These are phyloP conservation scores for Pleurotus tuber-regium DNA, from an alignment of 768 basidiomycete species.

Conservation along the genomic window DNA sequence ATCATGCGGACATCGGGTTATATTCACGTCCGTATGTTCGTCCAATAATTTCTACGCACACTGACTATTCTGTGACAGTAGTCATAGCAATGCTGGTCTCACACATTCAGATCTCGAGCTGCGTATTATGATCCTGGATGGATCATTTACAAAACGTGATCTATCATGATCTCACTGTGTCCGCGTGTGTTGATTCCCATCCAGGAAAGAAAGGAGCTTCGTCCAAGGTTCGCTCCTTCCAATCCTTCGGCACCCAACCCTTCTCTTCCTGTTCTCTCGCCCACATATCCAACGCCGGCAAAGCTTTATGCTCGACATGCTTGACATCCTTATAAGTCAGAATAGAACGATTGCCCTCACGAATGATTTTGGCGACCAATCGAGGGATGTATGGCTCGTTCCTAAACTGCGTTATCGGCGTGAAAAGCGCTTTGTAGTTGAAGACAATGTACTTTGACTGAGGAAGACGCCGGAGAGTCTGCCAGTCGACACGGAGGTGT, in stretches of 20 bases:
- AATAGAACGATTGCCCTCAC: constrained; percentile 36
- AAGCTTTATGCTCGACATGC: constrained; percentile 39
- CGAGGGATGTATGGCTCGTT: constrained; percentile 47
- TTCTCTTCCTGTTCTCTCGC: constrained; percentile 45
- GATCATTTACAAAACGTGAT: no score
- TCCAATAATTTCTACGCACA: no score
- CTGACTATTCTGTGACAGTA: no score
- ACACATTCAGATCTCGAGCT: no score
- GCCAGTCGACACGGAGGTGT: constrained; percentile 52
- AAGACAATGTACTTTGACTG: constrained; percentile 46
- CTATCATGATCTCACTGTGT: no score
- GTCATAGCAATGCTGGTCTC: constrained; percentile 3
- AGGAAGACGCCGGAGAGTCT: constrained; percentile 49
- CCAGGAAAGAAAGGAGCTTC: constrained; percentile 53
- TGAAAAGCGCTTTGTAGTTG: constrained; percentile 55
- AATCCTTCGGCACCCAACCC: constrained; percentile 43
- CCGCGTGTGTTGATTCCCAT: constrained; percentile 33
- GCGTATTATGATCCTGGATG: no score
- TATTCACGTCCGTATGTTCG: no score
- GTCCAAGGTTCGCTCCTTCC: constrained; percentile 47
- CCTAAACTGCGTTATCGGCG: constrained; percentile 40
- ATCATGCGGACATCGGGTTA: no score
- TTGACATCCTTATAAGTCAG: constrained; percentile 42
- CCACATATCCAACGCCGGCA: constrained; percentile 47
- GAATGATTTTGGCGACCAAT: constrained; percentile 40